These are phyloP conservation scores for Rubroboletus satanas DNA, from an alignment of 768 basidiomycete genomes.

Conservation along the genomic window DNA sequence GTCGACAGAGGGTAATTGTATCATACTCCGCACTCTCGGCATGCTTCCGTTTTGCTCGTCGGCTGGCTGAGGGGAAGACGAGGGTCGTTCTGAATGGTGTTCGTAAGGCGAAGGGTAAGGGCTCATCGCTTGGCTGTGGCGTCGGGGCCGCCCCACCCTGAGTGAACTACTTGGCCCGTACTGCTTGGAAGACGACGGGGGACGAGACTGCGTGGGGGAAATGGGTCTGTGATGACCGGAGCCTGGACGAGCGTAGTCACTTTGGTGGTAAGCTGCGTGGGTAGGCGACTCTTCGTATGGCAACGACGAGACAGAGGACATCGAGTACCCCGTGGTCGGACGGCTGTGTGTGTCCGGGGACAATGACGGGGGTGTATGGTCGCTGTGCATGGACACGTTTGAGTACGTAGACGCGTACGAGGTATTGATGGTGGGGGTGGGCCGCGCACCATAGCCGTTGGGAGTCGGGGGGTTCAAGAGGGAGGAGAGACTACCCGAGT, in stretches of 20 bases:
- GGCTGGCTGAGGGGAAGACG: conserved; percentile 66
- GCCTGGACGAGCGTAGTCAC: conserved; percentile 67
- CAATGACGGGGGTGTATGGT: conserved; percentile 64
- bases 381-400: conserved; percentile 61
- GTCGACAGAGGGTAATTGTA: conserved; percentile 71
- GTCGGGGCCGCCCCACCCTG: conserved; percentile 66
- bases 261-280: conserved; percentile 36
- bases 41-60: conserved; percentile 46
- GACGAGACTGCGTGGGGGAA: conserved; percentile 65
- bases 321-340: conserved; percentile 82
- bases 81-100: conserved; percentile 62
- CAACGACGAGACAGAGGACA: conserved; percentile 75
- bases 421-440: conserved; percentile 68
- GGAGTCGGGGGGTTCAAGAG: conserved; percentile 64
- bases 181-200: conserved; percentile 62
- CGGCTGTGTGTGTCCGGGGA: conserved; percentile 73
- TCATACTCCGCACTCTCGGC: conserved; percentile 81
- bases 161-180: conserved; percentile 49
- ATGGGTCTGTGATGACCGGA: conserved; percentile 66
- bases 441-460: conserved; percentile 44
- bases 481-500: conserved; percentile 73
- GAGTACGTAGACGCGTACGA: conserved; percentile 67
- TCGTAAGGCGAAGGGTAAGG: conserved; percentile 85
- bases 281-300: conserved; percentile 59
- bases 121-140: conserved; percentile 84